Evolutionary conservation across 345 rosid genomes (phyloP).

Genomic region (Populus ilicifolia): DNA sequence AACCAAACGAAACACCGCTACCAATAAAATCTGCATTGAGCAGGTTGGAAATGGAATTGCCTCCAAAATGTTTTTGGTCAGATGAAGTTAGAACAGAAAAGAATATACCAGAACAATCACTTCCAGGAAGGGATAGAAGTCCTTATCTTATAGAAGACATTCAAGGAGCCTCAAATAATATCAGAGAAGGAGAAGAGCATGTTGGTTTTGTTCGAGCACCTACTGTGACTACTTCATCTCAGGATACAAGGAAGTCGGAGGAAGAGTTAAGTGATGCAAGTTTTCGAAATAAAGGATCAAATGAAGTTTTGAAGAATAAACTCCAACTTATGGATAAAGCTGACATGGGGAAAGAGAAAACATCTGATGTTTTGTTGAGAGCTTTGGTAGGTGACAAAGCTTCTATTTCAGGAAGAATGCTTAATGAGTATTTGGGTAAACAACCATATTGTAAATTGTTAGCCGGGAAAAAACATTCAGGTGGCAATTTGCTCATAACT

Average conservation of each 20-base stretch:
- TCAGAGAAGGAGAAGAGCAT: slow-evolving; percentile 11
- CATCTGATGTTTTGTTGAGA: slow-evolving; percentile 19
- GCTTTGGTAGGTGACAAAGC: slow-evolving; percentile 21
- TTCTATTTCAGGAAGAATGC: slow-evolving; percentile 29
- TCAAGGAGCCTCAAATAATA: background rate
- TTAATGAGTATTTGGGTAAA: slow-evolving; percentile 16
- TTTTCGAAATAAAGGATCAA: slow-evolving; percentile 5
- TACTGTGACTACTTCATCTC: slow-evolving; percentile 7
- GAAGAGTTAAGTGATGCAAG: slow-evolving; percentile 1
- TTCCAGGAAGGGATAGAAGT: slow-evolving; percentile 6
- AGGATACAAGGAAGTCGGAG: slow-evolving; percentile 6
- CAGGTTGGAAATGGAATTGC: slow-evolving; percentile 26
- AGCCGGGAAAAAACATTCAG: slow-evolving; percentile 24
- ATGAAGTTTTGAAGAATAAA: slow-evolving; percentile 14
- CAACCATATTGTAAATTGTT: slow-evolving; percentile 23
- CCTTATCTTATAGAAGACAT: slow-evolving; percentile 14
- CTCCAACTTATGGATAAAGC: slow-evolving; percentile 13
- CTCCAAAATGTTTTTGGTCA: slow-evolving; percentile 10
- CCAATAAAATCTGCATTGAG: slow-evolving; percentile 27
- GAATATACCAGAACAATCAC: slow-evolving; percentile 9
- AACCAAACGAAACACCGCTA: slow-evolving; percentile 34
- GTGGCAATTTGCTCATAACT: slow-evolving; percentile 14
- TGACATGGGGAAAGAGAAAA: slow-evolving; percentile 11
- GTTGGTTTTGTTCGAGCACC: slow-evolving; percentile 9
- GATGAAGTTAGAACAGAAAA: slow-evolving; percentile 13